Conservation (phyloP, 805 yeast species). For the Zygoascus biomembranicola region DNA sequence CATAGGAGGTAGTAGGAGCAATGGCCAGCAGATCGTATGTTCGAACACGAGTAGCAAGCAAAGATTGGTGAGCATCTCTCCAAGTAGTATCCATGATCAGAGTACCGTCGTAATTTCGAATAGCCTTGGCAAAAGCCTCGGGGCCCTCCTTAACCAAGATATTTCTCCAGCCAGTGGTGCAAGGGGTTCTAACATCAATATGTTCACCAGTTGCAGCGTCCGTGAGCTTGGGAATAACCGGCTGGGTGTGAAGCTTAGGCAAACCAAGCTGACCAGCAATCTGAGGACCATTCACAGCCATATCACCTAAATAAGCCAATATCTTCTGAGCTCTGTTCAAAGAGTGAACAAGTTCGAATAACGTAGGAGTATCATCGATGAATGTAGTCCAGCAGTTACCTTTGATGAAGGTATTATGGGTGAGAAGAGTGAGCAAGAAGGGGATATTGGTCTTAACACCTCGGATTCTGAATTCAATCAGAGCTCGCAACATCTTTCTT, state of each 20-base stretch:
- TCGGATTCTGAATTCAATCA: constrained; percentile 95
- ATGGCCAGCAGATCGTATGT: constrained; percentile 84
- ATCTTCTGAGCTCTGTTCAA: constrained; percentile 96
- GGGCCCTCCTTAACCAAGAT: constrained; percentile 81
- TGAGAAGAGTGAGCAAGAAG: constrained; percentile 81
- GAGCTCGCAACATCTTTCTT: constrained; percentile 94
- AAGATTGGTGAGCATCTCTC: constrained; percentile 99
- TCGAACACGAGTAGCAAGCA: constrained; percentile 94
- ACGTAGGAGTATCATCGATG: constrained; percentile 93
- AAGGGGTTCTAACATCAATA: constrained; percentile 50
- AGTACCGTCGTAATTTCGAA: constrained; percentile 76
- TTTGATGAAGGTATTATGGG: constrained; percentile 75
- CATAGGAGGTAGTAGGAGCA: constrained; percentile 91
- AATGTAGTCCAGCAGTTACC: constrained; percentile 98
- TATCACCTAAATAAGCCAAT: constrained; percentile 82
- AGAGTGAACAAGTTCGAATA: constrained; percentile 89
- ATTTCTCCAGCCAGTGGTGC: constrained; percentile 87
- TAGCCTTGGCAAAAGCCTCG: constrained; percentile 79
- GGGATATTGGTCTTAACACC: constrained; percentile 99
- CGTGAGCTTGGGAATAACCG: constrained; percentile 64
- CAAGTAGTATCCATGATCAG: constrained; percentile 97
- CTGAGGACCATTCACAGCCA: constrained; percentile 92
- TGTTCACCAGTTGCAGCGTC: constrained; percentile 47
- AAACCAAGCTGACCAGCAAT: constrained; percentile 92
- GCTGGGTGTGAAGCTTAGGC: constrained; percentile 73